phyloP scores from a whole-genome alignment of 2,329 filamentous ascomycete genomes.

The Ilyonectria destructans region DNA sequence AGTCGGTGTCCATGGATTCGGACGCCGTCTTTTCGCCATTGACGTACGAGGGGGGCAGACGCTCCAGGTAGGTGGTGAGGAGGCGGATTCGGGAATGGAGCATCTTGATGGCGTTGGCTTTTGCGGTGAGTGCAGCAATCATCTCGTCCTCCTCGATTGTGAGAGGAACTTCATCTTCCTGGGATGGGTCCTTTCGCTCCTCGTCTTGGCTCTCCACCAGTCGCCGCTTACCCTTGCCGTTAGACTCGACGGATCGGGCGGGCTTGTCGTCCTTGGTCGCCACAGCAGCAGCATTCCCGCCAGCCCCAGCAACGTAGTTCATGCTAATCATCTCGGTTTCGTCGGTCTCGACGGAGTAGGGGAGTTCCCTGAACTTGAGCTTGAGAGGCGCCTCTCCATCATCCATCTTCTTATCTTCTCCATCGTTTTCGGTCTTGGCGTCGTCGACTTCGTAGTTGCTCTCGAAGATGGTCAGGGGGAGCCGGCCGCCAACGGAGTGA shows the following conservation, averaged over 20 bases:
- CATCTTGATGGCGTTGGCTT: conserved; percentile 95
- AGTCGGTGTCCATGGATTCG: conserved; percentile 54
- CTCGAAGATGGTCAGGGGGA: conserved; percentile 94
- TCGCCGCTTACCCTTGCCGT: conserved; percentile 69
- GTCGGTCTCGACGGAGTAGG: conserved; percentile 91
- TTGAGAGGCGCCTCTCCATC: conserved; percentile 72
- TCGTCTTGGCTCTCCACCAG: conserved; percentile 54
- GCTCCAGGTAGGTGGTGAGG: conserved; percentile 83
- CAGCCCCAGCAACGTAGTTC: conserved; percentile 90
- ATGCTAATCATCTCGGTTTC: conserved; percentile 99
- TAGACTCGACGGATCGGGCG: conserved; percentile 62
- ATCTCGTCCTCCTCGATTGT: conserved; percentile 74
- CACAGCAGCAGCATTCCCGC: conserved; percentile 81
- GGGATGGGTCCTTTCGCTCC: conserved; percentile 45
- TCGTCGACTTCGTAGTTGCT: conserved; percentile 83
- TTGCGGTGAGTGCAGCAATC: conserved; percentile 82
- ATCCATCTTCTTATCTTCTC: conserved; percentile 81
- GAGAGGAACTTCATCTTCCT: conserved; percentile 63
- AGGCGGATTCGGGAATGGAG: conserved; percentile 84
- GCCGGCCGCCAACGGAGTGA: conserved; percentile 79
- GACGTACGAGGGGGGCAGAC: conserved; percentile 77
- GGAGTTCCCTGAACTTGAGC: conserved; percentile 86
- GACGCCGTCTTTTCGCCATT: conserved; percentile 63
- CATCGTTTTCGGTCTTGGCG: conserved; percentile 62
- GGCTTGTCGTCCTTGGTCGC: conserved; percentile 64